phyloP scores from a whole-genome alignment of 371 early-diverging fungal genomes.

The Polyrhizophydium stewartii region DNA sequence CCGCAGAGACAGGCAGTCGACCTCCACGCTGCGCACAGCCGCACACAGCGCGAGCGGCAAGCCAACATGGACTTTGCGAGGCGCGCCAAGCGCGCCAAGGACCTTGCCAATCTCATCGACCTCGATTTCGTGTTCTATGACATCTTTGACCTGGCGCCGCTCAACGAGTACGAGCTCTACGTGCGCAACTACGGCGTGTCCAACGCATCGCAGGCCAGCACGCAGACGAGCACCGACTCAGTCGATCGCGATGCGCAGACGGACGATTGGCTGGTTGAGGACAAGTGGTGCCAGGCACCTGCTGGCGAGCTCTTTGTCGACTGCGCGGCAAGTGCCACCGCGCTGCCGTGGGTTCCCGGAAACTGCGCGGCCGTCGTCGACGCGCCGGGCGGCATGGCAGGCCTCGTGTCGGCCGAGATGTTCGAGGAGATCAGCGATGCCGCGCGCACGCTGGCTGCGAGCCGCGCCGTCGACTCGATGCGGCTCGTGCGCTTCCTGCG shows the following conservation, averaged over 20 bases:
- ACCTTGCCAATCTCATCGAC: constrained; percentile 32
- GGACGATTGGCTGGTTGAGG: constrained; percentile 31
- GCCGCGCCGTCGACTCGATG: too few species aligned
- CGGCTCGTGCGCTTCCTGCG: not conserved
- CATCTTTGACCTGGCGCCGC: constrained; percentile 37
- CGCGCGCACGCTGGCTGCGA: not conserved
- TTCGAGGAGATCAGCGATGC: too few species aligned
- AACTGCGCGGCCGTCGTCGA: too few species aligned
- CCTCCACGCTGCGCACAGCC: not conserved
- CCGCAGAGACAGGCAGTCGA: not conserved
- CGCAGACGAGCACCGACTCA: constrained; percentile 37
- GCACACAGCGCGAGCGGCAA: not conserved
- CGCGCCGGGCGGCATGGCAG: not conserved
- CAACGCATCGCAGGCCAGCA: constrained; percentile 32
- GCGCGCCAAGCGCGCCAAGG: constrained; percentile 8
- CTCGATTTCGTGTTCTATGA: constrained; percentile 39
- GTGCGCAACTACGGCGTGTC: constrained; percentile 41
- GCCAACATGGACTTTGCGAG: not conserved
- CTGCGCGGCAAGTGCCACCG: constrained; percentile 12
- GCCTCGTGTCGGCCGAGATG: too few species aligned
- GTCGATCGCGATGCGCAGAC: constrained; percentile 30
- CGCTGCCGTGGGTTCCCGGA: constrained; percentile 6
- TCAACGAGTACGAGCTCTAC: constrained; percentile 48
- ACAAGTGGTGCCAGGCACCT: constrained; percentile 41
- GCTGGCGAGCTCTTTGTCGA: constrained; percentile 24